These are phyloP conservation scores for Mesembryanthemum crystallinum DNA, from an alignment of 148 eudicot species.

Conservation along the genomic window DNA sequence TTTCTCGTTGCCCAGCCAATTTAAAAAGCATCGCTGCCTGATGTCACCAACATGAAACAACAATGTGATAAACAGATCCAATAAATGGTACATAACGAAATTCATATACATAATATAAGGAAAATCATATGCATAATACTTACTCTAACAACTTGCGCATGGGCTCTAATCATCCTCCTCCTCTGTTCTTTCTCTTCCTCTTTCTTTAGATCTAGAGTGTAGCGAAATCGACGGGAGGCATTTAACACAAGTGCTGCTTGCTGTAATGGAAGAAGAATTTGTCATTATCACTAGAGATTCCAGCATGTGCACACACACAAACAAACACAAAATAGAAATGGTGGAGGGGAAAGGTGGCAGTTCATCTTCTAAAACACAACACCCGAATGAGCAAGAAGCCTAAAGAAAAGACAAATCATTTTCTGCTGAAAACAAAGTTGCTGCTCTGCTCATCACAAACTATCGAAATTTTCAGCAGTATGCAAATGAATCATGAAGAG, in stretches of 20 bases:
- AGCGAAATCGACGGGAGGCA: slow-evolving; percentile 93
- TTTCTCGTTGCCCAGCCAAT: slow-evolving; percentile 83
- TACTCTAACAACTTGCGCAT: slow-evolving; percentile 96
- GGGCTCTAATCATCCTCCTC: slow-evolving; percentile 88
- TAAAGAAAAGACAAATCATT: neutral
- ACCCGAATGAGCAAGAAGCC: neutral
- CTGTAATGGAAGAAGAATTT: slow-evolving; percentile 36
- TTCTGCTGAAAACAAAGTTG: neutral
- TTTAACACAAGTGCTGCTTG: slow-evolving; percentile 96
- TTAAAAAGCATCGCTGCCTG: slow-evolving; percentile 97
- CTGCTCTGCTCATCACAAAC: neutral
- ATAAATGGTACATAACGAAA: neutral
- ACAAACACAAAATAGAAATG: neutral
- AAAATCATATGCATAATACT: slow-evolving; percentile 12
- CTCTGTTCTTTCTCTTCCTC: slow-evolving; percentile 73
- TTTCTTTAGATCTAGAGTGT: slow-evolving; percentile 73
- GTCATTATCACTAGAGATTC: neutral
- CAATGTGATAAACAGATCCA: slow-evolving; percentile 3
- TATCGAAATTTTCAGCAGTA: neutral
- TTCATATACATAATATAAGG: neutral
- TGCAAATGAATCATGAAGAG: neutral
- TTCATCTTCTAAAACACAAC: neutral
- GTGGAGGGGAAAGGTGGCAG: neutral
- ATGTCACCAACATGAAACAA: slow-evolving; percentile 12
- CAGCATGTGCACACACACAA: neutral